Conservation (phyloP, 2,329 filamentous ascomycete genomes). For the Orbilia quercus region DNA sequence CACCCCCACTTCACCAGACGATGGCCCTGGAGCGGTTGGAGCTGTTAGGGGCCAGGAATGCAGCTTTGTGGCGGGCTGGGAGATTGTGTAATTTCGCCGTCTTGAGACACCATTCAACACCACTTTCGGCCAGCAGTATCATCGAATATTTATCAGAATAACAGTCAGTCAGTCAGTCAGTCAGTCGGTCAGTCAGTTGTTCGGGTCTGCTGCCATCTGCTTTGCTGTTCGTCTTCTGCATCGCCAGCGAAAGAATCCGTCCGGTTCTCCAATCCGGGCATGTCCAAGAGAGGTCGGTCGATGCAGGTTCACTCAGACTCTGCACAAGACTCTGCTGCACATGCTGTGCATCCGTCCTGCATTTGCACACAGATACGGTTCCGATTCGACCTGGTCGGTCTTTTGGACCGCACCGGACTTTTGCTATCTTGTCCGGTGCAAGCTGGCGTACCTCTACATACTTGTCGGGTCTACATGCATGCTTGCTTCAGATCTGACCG, state of each 20-base stretch:
- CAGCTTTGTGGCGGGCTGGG: conserved; percentile 37
- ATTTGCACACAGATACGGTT: conserved; percentile 11
- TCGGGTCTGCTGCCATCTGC: conserved; percentile 12
- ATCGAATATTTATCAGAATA: too few relatives aligned
- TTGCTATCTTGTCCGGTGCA: neutral
- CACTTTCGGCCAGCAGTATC: too few relatives aligned
- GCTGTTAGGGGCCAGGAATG: conserved; percentile 9
- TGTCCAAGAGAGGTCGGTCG: conserved; percentile 13
- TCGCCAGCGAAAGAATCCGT: conserved; percentile 14
- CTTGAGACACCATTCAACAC: conserved; percentile 33
- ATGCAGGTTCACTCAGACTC: conserved; percentile 46
- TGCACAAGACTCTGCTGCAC: conserved; percentile 32
- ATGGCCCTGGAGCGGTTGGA: conserved; percentile 32
- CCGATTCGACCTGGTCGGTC: neutral
- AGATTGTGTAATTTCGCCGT: conserved; percentile 51
- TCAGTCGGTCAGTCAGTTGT: too few relatives aligned
- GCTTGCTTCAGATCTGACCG: conserved; percentile 11
- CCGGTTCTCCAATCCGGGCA: neutral
- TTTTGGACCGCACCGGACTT: too few relatives aligned
- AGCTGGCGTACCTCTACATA: neutral
- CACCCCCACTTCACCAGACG: conserved; percentile 18
- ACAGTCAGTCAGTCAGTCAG: too few relatives aligned
- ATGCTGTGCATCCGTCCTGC: conserved; percentile 47
- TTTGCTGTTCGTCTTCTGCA: conserved; percentile 40
- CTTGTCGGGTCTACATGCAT: conserved; percentile 1